Evolutionary conservation across 805 yeast genomes (phyloP).

Genomic region (Brettanomyces naardenensis): DNA sequence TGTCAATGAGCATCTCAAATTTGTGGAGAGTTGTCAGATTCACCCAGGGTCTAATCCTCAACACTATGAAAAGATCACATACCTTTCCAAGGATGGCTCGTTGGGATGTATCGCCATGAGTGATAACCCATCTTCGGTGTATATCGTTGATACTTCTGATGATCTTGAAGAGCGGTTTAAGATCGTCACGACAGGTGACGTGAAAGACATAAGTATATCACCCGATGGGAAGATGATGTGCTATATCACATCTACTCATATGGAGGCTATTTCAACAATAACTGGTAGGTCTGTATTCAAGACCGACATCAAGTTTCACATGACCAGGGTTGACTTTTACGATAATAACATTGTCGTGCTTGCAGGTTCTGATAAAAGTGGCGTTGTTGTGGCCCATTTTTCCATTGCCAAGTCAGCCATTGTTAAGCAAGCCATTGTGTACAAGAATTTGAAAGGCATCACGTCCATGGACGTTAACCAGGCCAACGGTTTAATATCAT

Average conservation of each 20-base stretch:
- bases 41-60: constrained; percentile 39
- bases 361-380: constrained; percentile 39
- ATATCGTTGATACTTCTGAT: constrained; percentile 45
- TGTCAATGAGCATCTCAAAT: constrained; percentile 54
- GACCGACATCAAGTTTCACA: constrained; percentile 16
- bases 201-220: constrained; percentile 59
- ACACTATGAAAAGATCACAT: constrained; percentile 58
- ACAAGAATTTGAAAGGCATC: constrained; percentile 45
- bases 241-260: constrained; percentile 48
- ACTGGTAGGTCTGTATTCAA: constrained; percentile 34
- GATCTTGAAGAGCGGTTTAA: constrained; percentile 46
- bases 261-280: constrained; percentile 44
- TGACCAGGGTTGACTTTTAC: constrained; percentile 26
- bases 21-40: constrained; percentile 52
- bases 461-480: constrained; percentile 41
- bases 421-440: constrained; percentile 33
- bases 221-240: constrained; percentile 60
- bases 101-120: constrained; percentile 67
- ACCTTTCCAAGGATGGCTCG: constrained; percentile 49
- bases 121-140: constrained; percentile 52
- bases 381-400: constrained; percentile 35
- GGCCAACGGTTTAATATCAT: constrained; percentile 34
- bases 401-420: constrained; percentile 35
- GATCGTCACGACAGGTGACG: constrained; percentile 44
- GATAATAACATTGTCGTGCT: constrained; percentile 31